phyloP scores from a whole-genome alignment of 768 basidiomycete genomes.

The Amanita muscaria region DNA sequence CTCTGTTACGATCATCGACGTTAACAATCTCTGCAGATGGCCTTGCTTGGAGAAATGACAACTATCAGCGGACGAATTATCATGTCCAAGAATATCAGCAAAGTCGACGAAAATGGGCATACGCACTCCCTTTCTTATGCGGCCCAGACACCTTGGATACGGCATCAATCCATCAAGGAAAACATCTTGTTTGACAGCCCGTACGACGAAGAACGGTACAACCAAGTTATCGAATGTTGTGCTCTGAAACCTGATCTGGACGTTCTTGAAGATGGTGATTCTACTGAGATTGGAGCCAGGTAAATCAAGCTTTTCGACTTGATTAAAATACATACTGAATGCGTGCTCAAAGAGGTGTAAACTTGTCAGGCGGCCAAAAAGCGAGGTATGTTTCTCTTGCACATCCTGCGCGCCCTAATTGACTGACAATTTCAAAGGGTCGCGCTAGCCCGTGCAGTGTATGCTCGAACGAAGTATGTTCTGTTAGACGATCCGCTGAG shows the following conservation, averaged over 20 bases:
- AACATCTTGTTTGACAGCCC: slow-evolving; percentile 78
- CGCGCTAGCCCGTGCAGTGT: slow-evolving; percentile 76
- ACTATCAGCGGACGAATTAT: slow-evolving; percentile 39
- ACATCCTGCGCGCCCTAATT: background rate
- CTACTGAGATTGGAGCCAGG: slow-evolving; percentile 75
- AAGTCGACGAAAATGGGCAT: slow-evolving; percentile 50
- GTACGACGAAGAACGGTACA: slow-evolving; percentile 64
- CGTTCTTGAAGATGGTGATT: slow-evolving; percentile 80
- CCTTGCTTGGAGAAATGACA: slow-evolving; percentile 67
- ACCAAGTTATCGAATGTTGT: slow-evolving; percentile 74
- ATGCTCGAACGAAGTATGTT: slow-evolving; percentile 59
- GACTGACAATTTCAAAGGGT: slow-evolving; percentile 37
- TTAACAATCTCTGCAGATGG: slow-evolving; percentile 39
- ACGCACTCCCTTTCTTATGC: slow-evolving; percentile 64
- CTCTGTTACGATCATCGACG: background rate
- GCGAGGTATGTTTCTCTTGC: slow-evolving; percentile 40
- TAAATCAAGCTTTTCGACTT: slow-evolving; percentile 14
- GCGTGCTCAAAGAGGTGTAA: slow-evolving; percentile 44
- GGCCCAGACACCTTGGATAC: slow-evolving; percentile 63
- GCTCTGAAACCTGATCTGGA: slow-evolving; percentile 76
- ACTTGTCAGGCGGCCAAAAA: slow-evolving; percentile 77
- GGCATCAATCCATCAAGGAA: slow-evolving; percentile 65
- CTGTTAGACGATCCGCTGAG: slow-evolving; percentile 79
- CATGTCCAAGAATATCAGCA: slow-evolving; percentile 56
- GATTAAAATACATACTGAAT: slow-evolving; percentile 1